Evolutionary conservation across 2,329 filamentous ascomycete species (phyloP).

Genomic region (Dactylonectria estremocensis): DNA sequence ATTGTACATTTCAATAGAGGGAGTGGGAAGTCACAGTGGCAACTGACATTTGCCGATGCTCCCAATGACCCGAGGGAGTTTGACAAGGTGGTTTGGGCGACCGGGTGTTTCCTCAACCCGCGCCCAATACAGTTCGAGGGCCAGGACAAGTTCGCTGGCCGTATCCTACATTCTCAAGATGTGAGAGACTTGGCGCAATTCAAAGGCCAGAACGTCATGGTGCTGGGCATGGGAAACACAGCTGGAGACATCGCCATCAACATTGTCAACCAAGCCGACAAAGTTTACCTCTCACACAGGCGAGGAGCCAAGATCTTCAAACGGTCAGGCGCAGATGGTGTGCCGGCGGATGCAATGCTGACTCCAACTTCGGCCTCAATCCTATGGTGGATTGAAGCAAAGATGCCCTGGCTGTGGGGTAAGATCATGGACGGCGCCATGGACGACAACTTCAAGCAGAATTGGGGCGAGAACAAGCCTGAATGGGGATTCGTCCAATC

Average conservation of each 20-base stretch:
- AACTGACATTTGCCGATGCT: background rate
- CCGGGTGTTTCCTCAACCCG: slow-evolving; percentile 2
- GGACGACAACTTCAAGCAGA: slow-evolving; percentile 13
- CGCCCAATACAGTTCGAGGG: slow-evolving; percentile 3
- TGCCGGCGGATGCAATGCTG: background rate
- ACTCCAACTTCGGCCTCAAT: background rate
- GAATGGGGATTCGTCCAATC: slow-evolving; percentile 8
- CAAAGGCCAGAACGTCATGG: background rate
- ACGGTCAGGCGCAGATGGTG: background rate
- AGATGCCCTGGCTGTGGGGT: slow-evolving; percentile 1
- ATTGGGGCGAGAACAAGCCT: slow-evolving; percentile 13
- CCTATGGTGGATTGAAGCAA: slow-evolving; percentile 2
- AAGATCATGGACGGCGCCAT: slow-evolving; percentile 5
- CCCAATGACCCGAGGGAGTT: background rate
- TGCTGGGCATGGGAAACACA: background rate
- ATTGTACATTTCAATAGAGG: background rate
- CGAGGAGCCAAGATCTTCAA: slow-evolving; percentile 6
- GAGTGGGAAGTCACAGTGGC: background rate
- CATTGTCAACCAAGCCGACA: slow-evolving; percentile 1
- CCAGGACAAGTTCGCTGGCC: slow-evolving; percentile 9
- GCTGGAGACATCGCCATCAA: slow-evolving; percentile 11
- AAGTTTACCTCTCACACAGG: slow-evolving; percentile 10
- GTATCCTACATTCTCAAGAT: background rate
- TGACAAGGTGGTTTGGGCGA: slow-evolving; percentile 15
- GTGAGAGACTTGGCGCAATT: slow-evolving; percentile 1